Percentiles rank a stretch among this genome's conserved stretches.
These are phyloP conservation scores for Cyclanthera cordifolia DNA, from an alignment of 306 rosid genomes.

Conservation along the genomic window DNA sequence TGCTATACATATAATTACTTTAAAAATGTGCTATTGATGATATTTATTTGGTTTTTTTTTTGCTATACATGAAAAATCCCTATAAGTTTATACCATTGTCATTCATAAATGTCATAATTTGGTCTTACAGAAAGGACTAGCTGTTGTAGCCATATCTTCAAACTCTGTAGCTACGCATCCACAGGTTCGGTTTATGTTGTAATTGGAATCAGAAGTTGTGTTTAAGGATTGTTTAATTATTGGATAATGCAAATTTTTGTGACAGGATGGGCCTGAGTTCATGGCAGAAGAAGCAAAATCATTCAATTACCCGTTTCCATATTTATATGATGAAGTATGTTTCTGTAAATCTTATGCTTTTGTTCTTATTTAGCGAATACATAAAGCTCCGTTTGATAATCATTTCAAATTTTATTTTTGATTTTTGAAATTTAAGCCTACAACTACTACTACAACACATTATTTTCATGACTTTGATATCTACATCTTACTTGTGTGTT, in stretches of 20 bases:
- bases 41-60: too few relatives aligned
- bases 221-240: conserved; percentile 29
- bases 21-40: too few relatives aligned
- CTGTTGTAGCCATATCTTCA: conserved; percentile 75
- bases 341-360: background rate
- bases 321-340: conserved; percentile 71
- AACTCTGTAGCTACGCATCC: conserved; percentile 76
- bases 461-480: too few relatives aligned
- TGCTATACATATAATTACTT: too few relatives aligned
- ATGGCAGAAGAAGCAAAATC: conserved; percentile 83
- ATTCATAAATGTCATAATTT: conserved; percentile 7
- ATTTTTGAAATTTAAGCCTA: too few relatives aligned
- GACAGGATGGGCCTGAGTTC: conserved; percentile 85
- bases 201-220: conserved; percentile 22
- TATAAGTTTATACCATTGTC: conserved; percentile 3
- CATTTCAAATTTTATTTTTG: too few relatives aligned
- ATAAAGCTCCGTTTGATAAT: too few relatives aligned
- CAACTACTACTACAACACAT: too few relatives aligned
- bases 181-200: conserved; percentile 48
- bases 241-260: conserved; percentile 30
- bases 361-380: background rate
- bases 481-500: too few relatives aligned
- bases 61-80: too few relatives aligned
- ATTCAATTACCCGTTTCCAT: conserved; percentile 77
- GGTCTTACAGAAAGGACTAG: conserved; percentile 66